Conservation (phyloP, 345 rosid species). For the Euclidium syriacum region DNA sequence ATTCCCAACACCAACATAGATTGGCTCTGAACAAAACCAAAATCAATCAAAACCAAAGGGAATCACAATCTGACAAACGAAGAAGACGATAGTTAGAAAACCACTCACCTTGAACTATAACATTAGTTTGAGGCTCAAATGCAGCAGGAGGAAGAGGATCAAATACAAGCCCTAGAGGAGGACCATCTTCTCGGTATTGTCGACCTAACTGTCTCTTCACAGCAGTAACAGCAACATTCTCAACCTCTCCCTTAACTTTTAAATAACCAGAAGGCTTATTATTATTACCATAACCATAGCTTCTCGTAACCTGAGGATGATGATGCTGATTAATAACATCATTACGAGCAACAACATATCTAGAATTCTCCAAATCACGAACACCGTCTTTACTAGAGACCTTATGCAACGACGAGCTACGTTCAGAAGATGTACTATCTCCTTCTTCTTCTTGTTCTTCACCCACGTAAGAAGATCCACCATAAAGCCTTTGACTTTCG, state of each 20-base stretch:
- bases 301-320: slow-evolving; percentile 36
- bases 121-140: slow-evolving; percentile 55
- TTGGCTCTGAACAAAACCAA: slow-evolving; percentile 45
- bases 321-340: slow-evolving; percentile 28
- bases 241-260: slow-evolving; percentile 65
- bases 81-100: slow-evolving; percentile 21
- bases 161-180: slow-evolving; percentile 67
- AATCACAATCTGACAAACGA: slow-evolving; percentile 22
- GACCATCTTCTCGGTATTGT: slow-evolving; percentile 78
- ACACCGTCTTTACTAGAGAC: slow-evolving; percentile 37
- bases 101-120: slow-evolving; percentile 51
- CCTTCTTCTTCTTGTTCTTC: slow-evolving; percentile 37
- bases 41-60: slow-evolving; percentile 24
- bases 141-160: slow-evolving; percentile 84
- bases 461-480: slow-evolving; percentile 35
- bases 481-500: slow-evolving; percentile 65
- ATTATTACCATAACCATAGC: slow-evolving; percentile 39
- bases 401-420: slow-evolving; percentile 59
- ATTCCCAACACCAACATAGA: slow-evolving; percentile 51
- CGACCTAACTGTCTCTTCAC: slow-evolving; percentile 81
- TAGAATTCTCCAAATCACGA: slow-evolving; percentile 35
- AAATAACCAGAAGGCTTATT: slow-evolving; percentile 76
- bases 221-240: slow-evolving; percentile 72
- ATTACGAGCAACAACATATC: slow-evolving; percentile 30
- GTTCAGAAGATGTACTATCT: slow-evolving; percentile 75